Conservation (phyloP, 495 filamentous ascomycete species). For the Penicillium maclennaniae region DNA sequence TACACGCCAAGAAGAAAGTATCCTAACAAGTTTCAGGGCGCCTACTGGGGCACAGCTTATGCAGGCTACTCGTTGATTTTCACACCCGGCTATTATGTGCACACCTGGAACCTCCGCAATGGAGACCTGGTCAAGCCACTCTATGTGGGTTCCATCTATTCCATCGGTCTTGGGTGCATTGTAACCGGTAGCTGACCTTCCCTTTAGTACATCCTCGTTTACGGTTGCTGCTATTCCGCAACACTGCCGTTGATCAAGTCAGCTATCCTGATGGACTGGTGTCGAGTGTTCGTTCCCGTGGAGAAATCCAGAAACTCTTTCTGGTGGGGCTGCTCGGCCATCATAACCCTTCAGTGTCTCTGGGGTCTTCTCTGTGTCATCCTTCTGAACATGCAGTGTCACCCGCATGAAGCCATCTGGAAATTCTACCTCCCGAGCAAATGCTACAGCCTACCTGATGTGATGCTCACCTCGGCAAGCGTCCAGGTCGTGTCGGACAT, state of each 20-base stretch:
- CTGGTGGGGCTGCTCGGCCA: constrained; percentile 18
- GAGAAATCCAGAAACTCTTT: constrained; percentile 13
- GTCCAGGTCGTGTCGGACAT: constrained; percentile 39
- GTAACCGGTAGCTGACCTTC: neutral
- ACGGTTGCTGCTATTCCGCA: constrained; percentile 21
- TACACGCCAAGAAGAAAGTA: neutral
- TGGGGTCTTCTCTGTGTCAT: constrained; percentile 16
- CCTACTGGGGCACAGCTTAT: constrained; percentile 24
- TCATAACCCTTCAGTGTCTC: constrained; percentile 16
- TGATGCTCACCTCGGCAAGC: constrained; percentile 28
- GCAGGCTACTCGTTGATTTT: constrained; percentile 16
- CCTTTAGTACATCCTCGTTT: constrained; percentile 16
- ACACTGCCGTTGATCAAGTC: constrained; percentile 19
- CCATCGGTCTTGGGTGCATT: neutral
- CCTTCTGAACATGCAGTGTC: constrained; percentile 18
- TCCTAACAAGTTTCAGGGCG: constrained; percentile 9
- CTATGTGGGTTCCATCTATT: constrained; percentile 6
- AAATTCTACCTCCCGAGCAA: constrained; percentile 19
- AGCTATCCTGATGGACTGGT: constrained; percentile 22
- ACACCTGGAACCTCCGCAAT: constrained; percentile 20
- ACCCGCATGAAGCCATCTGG: constrained; percentile 19
- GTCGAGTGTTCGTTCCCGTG: constrained; percentile 18
- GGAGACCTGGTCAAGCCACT: constrained; percentile 14
- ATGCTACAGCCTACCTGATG: constrained; percentile 18
- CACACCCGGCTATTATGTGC: constrained; percentile 21